These are phyloP conservation scores for Cairneyella variabilis DNA, from an alignment of 495 filamentous ascomycete genomes.

Conservation along the genomic window DNA sequence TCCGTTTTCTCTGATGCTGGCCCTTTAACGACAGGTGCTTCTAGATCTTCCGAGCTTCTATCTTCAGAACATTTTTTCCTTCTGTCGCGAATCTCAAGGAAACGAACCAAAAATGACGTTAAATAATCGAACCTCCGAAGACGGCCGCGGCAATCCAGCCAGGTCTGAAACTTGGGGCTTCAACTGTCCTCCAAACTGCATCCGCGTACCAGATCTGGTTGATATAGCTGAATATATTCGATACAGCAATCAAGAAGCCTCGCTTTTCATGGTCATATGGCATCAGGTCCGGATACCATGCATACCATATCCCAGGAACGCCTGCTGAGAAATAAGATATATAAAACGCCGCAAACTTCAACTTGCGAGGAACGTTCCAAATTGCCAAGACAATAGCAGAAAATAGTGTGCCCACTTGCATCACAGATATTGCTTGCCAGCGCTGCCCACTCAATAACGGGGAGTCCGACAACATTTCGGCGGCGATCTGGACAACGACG, in stretches of 20 bases:
- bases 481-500: conserved; percentile 3
- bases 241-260: conserved; percentile 10
- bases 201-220: conserved; percentile 11
- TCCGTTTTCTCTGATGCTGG: no score
- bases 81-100: not conserved
- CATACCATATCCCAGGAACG: conserved; percentile 14
- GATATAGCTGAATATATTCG: conserved; percentile 9
- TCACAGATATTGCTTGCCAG: conserved; percentile 14
- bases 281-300: conserved; percentile 17
- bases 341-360: conserved; percentile 40
- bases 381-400: conserved; percentile 13
- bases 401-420: conserved; percentile 15
- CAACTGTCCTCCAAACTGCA: conserved; percentile 12
- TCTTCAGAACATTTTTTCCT: conserved; percentile 1
- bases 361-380: conserved; percentile 44
- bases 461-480: conserved; percentile 12
- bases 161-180: conserved; percentile 11
- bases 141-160: conserved; percentile 5
- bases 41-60: not conserved
- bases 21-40: not conserved
- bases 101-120: not conserved
- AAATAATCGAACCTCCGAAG: not conserved
- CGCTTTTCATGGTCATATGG: conserved; percentile 16
- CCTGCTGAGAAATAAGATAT: conserved; percentile 3
- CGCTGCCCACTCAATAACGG: conserved; percentile 9